Conservation (phyloP, 2,329 filamentous ascomycete genomes). For the Diaporthe eres region DNA sequence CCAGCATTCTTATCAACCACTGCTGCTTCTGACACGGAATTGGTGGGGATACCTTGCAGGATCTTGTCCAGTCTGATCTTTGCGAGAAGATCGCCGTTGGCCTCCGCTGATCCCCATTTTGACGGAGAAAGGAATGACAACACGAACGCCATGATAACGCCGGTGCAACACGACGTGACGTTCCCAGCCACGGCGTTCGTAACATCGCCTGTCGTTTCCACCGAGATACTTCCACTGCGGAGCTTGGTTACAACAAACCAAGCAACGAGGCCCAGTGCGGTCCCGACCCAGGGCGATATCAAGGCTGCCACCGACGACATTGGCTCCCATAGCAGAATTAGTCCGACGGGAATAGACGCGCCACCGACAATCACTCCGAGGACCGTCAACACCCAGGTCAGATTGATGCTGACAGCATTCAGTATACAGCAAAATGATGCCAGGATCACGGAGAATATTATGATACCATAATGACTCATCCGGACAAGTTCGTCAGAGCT, state of each 20-base stretch:
- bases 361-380: conserved; percentile 57
- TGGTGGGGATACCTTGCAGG: conserved; percentile 45
- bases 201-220: conserved; percentile 53
- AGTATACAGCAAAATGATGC: conserved; percentile 53
- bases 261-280: conserved; percentile 50
- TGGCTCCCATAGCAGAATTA: conserved; percentile 55
- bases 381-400: conserved; percentile 57
- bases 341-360: conserved; percentile 53
- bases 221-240: conserved; percentile 51
- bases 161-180: conserved; percentile 52
- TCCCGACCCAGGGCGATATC: conserved; percentile 52
- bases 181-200: conserved; percentile 57
- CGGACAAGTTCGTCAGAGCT: conserved; percentile 50
- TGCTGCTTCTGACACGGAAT: background rate
- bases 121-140: conserved; percentile 52
- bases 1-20: background rate
- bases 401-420: conserved; percentile 53
- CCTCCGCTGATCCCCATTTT: conserved; percentile 45
- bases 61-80: conserved; percentile 49
- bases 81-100: conserved; percentile 44
- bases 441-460: conserved; percentile 51
- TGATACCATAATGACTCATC: conserved; percentile 52
- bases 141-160: conserved; percentile 51
- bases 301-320: conserved; percentile 56
- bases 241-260: conserved; percentile 55